Base-by-base conservation (phyloP, 805 yeast genomes). In the Yarrowia deformans region DNA sequence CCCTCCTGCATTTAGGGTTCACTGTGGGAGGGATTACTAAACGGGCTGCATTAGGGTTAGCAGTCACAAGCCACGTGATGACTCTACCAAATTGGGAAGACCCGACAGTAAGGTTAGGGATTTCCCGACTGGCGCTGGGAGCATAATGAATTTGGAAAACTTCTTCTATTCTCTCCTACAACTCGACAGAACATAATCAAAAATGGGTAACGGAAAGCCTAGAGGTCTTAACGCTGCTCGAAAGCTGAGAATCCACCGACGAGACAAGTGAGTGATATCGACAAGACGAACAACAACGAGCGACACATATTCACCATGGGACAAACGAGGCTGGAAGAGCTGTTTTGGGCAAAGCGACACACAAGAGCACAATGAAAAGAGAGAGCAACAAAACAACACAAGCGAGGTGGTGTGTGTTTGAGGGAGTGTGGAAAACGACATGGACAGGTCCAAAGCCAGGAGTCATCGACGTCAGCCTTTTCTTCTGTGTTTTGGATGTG, bases 221-320 rank as follows among this genome's bases (percentile, higher is more conserved):
- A 92, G 99, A 91, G 99, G 99, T 84, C 87, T 95, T 85, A 94
- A 95, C 92, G 90, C 99, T 83, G 99, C 99, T 83, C 92, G 99
- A 90, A 95, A 95, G 89, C 91, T 95, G 86, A 93, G 99, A 90
- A 93, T 90, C 85, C 96, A 91, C 93, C 93, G 99, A 86, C 94
- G 98, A 86, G 93, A 93, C 90, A 95, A 95, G 85, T 82, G 80
- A 81, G 85, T 82, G 48, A 48, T 19, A 37, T 48, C 68, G 56
- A 63, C 56, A 48, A n/a, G 54, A 48, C 54, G 35, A 29, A 29
- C 54, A 29, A 48, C 54, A 29, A 48, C 6, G 18, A n/a, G 34
- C 49, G 49, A 23, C 35, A 23, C 52, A 10, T 9, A 49, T 29
- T 32, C 54, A 49, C 39, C 54, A 32, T 45, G 49, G 49, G 29